Conservation (phyloP, 2,329 filamentous ascomycete genomes). For the Alternaria arborescens region DNA sequence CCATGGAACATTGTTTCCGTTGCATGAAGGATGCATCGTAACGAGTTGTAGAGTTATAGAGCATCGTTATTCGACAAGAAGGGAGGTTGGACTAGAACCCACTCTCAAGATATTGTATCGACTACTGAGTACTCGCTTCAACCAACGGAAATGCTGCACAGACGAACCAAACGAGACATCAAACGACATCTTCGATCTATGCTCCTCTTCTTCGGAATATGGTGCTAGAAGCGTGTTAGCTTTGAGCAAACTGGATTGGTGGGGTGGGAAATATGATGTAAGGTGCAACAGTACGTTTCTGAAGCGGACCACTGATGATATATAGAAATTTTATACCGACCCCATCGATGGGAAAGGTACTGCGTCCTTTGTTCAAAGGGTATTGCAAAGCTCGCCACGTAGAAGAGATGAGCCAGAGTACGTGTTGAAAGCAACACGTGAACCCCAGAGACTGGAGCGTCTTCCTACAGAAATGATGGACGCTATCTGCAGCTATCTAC, state of each 20-base stretch:
- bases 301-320: background rate
- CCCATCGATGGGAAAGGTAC: constrained; percentile 24
- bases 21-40: constrained; percentile 36
- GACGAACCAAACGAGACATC: background rate
- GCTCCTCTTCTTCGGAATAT: constrained; percentile 13
- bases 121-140: constrained; percentile 24
- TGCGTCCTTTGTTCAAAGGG: constrained; percentile 15
- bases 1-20: constrained; percentile 31
- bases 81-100: background rate
- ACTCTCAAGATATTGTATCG: constrained; percentile 18
- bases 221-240: constrained; percentile 32
- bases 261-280: constrained; percentile 37
- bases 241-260: constrained; percentile 34
- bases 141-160: background rate
- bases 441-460: constrained; percentile 19
- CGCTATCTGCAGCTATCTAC: constrained; percentile 24
- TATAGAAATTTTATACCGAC: constrained; percentile 36
- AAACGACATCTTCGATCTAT: constrained; percentile 33
- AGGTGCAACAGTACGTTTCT: background rate
- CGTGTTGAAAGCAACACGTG: background rate
- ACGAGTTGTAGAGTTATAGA: constrained; percentile 31
- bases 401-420: background rate
- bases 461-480: constrained; percentile 33
- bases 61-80: constrained; percentile 1
- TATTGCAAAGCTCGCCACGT: constrained; percentile 21